phyloP scores from a whole-genome alignment of 352 stramenopile genomes.

The Phytophthora vignae region DNA sequence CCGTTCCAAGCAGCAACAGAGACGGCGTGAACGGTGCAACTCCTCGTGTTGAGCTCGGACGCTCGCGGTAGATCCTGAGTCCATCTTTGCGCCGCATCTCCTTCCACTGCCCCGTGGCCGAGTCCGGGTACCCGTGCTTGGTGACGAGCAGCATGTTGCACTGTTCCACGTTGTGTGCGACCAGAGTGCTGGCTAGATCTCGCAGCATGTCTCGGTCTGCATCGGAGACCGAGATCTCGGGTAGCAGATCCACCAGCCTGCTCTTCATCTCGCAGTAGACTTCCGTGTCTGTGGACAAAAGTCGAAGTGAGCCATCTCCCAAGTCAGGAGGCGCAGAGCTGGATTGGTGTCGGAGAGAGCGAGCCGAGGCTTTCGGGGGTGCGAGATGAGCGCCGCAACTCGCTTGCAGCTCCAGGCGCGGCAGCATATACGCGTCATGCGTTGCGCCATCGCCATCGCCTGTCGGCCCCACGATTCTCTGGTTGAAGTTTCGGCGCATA shows the following conservation, averaged over 20 bases:
- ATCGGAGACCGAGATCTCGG: conserved; percentile 23
- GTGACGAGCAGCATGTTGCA: conserved; percentile 41
- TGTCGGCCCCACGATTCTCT: not conserved
- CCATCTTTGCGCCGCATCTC: conserved; percentile 39
- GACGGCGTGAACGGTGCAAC: conserved; percentile 35
- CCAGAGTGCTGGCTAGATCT: conserved; percentile 33
- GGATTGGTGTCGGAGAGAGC: conserved; percentile 6
- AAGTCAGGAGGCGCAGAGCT: not conserved
- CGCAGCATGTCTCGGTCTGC: conserved; percentile 25
- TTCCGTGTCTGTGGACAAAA: conserved; percentile 3
- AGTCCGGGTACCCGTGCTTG: conserved; percentile 35
- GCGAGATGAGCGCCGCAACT: not conserved
- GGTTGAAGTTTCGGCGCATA: not conserved
- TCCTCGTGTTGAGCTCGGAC: conserved; percentile 2
- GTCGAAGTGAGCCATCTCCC: conserved; percentile 8
- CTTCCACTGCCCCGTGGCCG: conserved; percentile 31
- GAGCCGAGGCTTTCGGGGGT: conserved; percentile 5
- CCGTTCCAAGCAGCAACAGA: conserved; percentile 50
- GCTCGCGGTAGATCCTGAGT: conserved; percentile 41
- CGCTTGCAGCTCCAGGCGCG: not conserved
- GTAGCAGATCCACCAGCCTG: conserved; percentile 9
- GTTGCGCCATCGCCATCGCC: conserved; percentile 14
- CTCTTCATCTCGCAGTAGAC: conserved; percentile 8
- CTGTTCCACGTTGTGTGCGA: conserved; percentile 39
- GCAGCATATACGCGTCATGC: not conserved